A percentile compares a stretch with the other conserved stretches of the same genome.
Conservation (phyloP, 2,329 filamentous ascomycete genomes). For the Fusarium falciforme region DNA sequence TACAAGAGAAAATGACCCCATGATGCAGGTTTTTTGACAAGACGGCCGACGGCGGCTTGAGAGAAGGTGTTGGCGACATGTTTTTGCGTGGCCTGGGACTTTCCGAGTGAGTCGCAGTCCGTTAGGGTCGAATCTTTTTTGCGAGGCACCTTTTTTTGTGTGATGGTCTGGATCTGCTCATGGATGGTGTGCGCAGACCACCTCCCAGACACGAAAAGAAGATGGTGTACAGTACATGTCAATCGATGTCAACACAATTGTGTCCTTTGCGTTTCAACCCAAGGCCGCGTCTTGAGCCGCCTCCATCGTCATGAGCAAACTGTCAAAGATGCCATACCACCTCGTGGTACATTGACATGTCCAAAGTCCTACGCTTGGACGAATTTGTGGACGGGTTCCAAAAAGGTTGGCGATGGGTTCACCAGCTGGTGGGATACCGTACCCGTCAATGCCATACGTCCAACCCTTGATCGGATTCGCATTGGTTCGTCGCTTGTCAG, state of each 20-base stretch:
- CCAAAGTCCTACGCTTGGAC: slow-evolving; percentile 29
- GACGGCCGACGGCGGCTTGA: slow-evolving; percentile 11
- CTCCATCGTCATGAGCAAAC: slow-evolving; percentile 10
- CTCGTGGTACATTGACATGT: not conserved
- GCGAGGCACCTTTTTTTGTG: not conserved
- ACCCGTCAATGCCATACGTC: not conserved
- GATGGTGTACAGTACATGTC: slow-evolving; percentile 13
- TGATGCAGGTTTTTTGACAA: slow-evolving; percentile 28
- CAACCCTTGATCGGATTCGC: not conserved
- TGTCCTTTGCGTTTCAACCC: slow-evolving; percentile 32
- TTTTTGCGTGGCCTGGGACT: not conserved
- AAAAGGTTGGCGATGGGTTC: not conserved
- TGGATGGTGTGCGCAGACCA: slow-evolving; percentile 1
- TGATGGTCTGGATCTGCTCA: slow-evolving; percentile 2
- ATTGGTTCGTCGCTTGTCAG: slow-evolving; percentile 14
- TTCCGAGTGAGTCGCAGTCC: slow-evolving; percentile 1
- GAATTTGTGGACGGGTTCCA: not conserved
- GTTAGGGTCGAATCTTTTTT: not conserved
- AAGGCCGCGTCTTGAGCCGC: slow-evolving; percentile 33
- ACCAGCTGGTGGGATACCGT: not conserved
- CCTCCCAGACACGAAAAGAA: not conserved
- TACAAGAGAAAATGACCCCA: slow-evolving; percentile 21
- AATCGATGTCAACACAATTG: not conserved
- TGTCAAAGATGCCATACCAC: not conserved
- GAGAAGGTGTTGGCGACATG: slow-evolving; percentile 3